phyloP scores from a whole-genome alignment of 129 eudicot genomes.

The Kitagawia praeruptora region DNA sequence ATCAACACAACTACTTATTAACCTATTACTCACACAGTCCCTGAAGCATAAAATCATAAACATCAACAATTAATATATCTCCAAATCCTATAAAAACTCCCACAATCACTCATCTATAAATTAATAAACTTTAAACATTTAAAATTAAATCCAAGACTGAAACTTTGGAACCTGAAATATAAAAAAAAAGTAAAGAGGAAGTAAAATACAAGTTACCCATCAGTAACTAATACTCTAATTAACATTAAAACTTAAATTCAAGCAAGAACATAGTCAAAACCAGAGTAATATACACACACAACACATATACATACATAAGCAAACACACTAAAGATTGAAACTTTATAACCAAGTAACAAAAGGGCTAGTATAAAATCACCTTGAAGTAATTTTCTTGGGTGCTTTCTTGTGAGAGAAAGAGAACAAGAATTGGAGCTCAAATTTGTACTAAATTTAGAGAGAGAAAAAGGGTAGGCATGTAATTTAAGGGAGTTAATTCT shows the following conservation, averaged over 20 bases:
- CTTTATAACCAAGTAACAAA: neutral
- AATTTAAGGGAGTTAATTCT: constrained; percentile 17
- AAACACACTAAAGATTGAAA: neutral
- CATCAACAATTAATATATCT: neutral
- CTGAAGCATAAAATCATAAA: neutral
- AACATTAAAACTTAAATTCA: neutral
- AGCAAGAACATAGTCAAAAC: neutral
- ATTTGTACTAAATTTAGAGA: constrained; percentile 24
- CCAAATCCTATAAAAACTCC: neutral
- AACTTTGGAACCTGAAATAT: neutral
- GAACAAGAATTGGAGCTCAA: constrained; percentile 21
- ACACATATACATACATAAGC: neutral
- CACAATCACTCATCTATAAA: neutral
- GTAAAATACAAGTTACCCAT: neutral
- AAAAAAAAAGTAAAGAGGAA: too few species aligned
- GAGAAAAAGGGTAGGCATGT: constrained; percentile 18
- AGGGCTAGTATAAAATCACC: constrained; percentile 20
- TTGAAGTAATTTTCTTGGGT: constrained; percentile 29
- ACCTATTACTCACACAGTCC: neutral
- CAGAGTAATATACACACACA: neutral
- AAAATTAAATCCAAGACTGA: neutral
- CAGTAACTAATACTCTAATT: neutral
- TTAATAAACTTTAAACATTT: neutral
- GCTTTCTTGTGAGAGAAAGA: constrained; percentile 26
- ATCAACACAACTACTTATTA: neutral